A percentile compares a stretch with the other conserved stretches of the same genome.
These are phyloP conservation scores for Fraxinus quadrangulata DNA, from an alignment of 257 asterid genomes.

Conservation along the genomic window DNA sequence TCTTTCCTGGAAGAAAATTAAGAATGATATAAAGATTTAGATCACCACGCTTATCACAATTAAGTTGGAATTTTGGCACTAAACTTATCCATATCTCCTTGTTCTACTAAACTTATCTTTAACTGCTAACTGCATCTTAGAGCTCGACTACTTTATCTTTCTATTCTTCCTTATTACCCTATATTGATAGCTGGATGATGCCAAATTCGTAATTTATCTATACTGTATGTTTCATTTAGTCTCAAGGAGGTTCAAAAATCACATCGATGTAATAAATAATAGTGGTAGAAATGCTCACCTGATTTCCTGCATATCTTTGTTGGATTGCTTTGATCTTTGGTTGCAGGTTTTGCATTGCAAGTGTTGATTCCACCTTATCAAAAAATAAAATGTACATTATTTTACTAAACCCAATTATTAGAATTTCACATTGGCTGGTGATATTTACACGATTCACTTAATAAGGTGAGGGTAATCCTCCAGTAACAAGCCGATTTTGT, in stretches of 20 bases:
- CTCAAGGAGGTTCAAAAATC: constrained; percentile 20
- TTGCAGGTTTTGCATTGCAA: constrained; percentile 99
- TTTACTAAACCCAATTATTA: not conserved
- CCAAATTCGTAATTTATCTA: constrained; percentile 17
- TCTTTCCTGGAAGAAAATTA: constrained; percentile 69
- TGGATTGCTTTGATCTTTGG: constrained; percentile 98
- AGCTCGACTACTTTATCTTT: constrained; percentile 4
- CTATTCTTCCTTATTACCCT: too few relatives aligned
- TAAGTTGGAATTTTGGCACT: not conserved
- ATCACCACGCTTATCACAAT: not conserved
- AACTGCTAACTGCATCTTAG: not conserved
- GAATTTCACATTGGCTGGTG: too few relatives aligned
- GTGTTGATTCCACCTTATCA: constrained; percentile 84
- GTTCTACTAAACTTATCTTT: not conserved
- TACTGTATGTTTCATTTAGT: not conserved
- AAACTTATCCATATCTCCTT: not conserved
- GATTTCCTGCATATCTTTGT: constrained; percentile 96
- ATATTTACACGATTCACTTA: too few relatives aligned
- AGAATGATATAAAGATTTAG: constrained; percentile 24
- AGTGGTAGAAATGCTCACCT: constrained; percentile 46
- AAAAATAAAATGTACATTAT: constrained; percentile 26
- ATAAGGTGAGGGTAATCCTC: too few relatives aligned
- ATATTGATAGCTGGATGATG: constrained; percentile 5
- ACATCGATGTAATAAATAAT: constrained; percentile 17
- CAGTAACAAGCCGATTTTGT: too few relatives aligned